Percentiles rank a stretch among this genome's conserved stretches.
Conservation (phyloP, 768 basidiomycete species). For the Suillus paluster region DNA sequence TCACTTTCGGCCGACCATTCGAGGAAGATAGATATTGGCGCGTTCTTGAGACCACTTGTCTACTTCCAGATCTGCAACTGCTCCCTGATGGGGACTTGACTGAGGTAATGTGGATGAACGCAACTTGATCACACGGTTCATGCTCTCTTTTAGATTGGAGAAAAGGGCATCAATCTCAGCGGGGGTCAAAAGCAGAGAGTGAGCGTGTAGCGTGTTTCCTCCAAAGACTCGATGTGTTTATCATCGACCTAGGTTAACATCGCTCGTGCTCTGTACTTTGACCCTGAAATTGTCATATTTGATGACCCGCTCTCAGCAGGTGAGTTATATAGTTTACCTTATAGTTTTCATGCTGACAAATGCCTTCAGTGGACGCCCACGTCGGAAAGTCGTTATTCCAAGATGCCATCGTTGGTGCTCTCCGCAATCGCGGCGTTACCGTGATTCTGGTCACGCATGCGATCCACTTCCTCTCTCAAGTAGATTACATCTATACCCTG, state of each 20-base stretch:
- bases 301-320: slow-evolving; percentile 72
- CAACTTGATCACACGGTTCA: background rate
- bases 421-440: slow-evolving; percentile 50
- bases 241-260: slow-evolving; percentile 56
- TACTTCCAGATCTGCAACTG: slow-evolving; percentile 66
- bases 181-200: slow-evolving; percentile 72
- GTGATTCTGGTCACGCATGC: slow-evolving; percentile 61
- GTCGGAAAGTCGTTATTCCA: slow-evolving; percentile 73
- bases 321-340: slow-evolving; percentile 24
- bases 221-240: background rate
- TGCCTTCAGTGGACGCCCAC: slow-evolving; percentile 66
- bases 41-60: slow-evolving; percentile 58
- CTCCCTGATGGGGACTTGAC: slow-evolving; percentile 75
- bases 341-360: background rate
- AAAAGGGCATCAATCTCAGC: slow-evolving; percentile 69
- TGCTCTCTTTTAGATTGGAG: slow-evolving; percentile 54
- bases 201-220: slow-evolving; percentile 14
- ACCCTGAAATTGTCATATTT: slow-evolving; percentile 63
- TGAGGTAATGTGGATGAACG: slow-evolving; percentile 47
- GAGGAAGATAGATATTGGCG: slow-evolving; percentile 71
- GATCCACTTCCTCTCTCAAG: slow-evolving; percentile 54
- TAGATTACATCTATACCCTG: slow-evolving; percentile 55
- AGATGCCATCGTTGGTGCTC: slow-evolving; percentile 58
- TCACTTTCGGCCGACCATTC: slow-evolving; percentile 67
- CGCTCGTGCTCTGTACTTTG: slow-evolving; percentile 68